Base-by-base conservation (phyloP, 202 grass and related monocot genomes). In the Schoenoplectus triqueter region DNA sequence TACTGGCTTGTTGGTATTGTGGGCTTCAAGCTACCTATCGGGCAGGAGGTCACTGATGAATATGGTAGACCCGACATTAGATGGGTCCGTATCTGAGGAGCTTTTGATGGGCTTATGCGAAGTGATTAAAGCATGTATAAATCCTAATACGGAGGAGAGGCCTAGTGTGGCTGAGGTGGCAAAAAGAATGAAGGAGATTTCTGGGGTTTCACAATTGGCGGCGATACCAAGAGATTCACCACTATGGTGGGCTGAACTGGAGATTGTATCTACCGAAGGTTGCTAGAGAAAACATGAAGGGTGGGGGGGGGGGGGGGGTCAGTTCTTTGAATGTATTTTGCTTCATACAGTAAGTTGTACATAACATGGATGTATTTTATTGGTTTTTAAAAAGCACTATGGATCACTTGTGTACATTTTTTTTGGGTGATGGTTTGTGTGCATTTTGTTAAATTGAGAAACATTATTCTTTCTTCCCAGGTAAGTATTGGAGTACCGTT, bases 191-290 rank as follows among this genome's bases (percentile, higher is more conserved):
- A 86, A 87, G 47, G 69, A 70, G 6, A 79, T 91, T 77, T 83
- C 88, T 13, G 40, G 66, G 6, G 39, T 97, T 80, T 84, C 75
- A 42, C 88, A 87, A 22, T 85, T 88, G 41, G 75, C 78, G 13
- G 86, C 81, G 19, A 57, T 74, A 19, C 92, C 94, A 3, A 89
- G 86, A 82, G 48, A 82, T 20, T 90, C 88, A 1, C 94, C 92
- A 18, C 6, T 97, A 44, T 97, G 92, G 92, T 97, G 94, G 94
- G 94, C 94, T 0, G 85, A 94, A 80, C 90, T 97, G 6, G 85
- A 89, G 80, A 94, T 97, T 41, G 66, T 82, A 7, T 94, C 94
- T 2, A 21, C 84, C 0, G 84, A 85, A 61, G 62, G 81, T 61
- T 56, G 9, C 7, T 90, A 78, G 84, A 67, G 42, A 85, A 76